Conservation (phyloP, 2,329 filamentous ascomycete species). For the Colletotrichum noveboracense region DNA sequence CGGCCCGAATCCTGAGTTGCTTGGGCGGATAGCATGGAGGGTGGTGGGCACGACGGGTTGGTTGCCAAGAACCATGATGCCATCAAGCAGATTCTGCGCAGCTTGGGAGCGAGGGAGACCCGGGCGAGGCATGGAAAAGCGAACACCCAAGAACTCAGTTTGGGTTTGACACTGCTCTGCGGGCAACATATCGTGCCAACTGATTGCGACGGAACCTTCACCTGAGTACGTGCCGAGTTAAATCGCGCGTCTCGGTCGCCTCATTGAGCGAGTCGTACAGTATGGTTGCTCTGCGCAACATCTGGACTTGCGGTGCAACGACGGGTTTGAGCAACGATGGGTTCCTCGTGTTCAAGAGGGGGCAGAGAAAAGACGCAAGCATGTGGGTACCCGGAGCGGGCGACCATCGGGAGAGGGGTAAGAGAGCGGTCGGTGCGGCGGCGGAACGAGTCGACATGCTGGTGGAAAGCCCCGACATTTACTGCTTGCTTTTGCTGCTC, state of each 20-base stretch:
- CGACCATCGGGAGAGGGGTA: neutral
- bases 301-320: neutral
- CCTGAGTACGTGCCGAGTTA: neutral
- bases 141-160: neutral
- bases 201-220: neutral
- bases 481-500: neutral
- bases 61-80: neutral
- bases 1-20: neutral
- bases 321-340: neutral
- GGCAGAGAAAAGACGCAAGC: neutral
- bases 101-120: neutral
- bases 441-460: neutral
- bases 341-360: neutral
- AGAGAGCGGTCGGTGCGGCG: neutral
- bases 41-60: neutral
- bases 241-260: neutral
- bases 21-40: neutral
- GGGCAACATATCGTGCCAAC: neutral
- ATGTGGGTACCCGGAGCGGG: neutral
- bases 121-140: neutral
- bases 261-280: neutral
- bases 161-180: neutral
- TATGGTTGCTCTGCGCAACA: neutral
- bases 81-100: neutral
- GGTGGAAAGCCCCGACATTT: neutral